Evolutionary conservation across 352 stramenopile genomes (phyloP).

Genomic region (Globisporangium radiosum): DNA sequence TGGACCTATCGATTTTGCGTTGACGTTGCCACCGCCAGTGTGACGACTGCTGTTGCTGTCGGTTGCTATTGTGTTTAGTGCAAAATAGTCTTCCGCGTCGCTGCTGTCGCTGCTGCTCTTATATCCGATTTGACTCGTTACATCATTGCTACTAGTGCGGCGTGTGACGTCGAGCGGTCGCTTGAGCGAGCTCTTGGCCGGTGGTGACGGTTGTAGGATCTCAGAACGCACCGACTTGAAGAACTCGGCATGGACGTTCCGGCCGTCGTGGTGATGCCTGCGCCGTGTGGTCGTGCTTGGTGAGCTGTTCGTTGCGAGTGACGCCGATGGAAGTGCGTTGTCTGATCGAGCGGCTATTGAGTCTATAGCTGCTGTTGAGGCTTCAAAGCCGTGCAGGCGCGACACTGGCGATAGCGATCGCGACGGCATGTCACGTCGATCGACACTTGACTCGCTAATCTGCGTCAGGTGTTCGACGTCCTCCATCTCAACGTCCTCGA

Average conservation of each 20-base stretch:
- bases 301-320: background rate
- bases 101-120: constrained; percentile 13
- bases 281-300: background rate
- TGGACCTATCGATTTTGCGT: no score
- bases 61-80: background rate
- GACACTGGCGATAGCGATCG: constrained; percentile 4
- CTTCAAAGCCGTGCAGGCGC: background rate
- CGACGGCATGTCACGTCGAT: background rate
- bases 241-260: background rate
- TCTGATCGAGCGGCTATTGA: background rate
- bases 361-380: background rate
- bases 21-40: background rate
- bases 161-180: constrained; percentile 1
- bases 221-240: constrained; percentile 6
- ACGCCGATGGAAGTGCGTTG: background rate
- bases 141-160: background rate
- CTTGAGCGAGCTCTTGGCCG: constrained; percentile 6
- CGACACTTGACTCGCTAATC: no score
- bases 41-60: background rate
- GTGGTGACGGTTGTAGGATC: background rate
- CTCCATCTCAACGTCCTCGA: background rate
- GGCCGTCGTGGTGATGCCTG: background rate
- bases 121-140: background rate
- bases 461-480: background rate
- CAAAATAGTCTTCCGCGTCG: background rate